Base-by-base conservation (phyloP, 306 rosid species). In the Vigna reflexopilosa region DNA sequence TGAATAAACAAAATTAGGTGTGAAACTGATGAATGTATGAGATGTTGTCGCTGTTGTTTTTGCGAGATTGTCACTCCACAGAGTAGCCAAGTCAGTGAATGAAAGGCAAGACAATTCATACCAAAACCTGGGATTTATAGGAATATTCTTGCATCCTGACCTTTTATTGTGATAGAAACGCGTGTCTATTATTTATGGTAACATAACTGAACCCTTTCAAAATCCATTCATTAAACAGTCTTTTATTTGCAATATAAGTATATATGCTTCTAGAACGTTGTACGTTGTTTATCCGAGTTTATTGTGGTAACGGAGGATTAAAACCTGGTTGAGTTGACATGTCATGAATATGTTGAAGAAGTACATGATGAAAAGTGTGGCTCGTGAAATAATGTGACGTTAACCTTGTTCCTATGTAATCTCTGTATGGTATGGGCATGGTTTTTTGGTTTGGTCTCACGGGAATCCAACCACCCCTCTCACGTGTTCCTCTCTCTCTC, bases 401-500 rank as follows among this genome's bases (percentile, higher is more conserved):
- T 30, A 59, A 58, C 54, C 36, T 44, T 11, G 65, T 34, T 79
- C 22, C 44, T 44, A 44, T 65, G 73, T 17, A 72, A 59, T 16
- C 15, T 8, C 5, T 19, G 34, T 67, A 24, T 24, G 65, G 28
- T 47, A 49, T 79, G 55, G 59, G 47, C 34, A 66, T 80, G 77
- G 80, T 67, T 55, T 4, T 87, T 65, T 66, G 63, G 82, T 76
- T 81, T 65, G 61, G 0, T 74, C 83, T 88, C 92, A 88, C 90
- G 92, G 84, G 88, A 88, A 80, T 82, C 87, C 81, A 54, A 73
- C 92, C 82, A 58, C 52, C 80, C 85, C 75, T 78, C 72, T 88
- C 92, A 88, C 90, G 85, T 82, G 88, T 79, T 76, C 70, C 22
- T 56, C 57, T 4, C 34, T 61, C 81, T 45, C 76, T 55, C 77